A percentile compares a stretch with the other conserved stretches of the same genome.
These are phyloP conservation scores for Candida smagusa DNA, from an alignment of 1,139 yeast genomes.

Conservation along the genomic window DNA sequence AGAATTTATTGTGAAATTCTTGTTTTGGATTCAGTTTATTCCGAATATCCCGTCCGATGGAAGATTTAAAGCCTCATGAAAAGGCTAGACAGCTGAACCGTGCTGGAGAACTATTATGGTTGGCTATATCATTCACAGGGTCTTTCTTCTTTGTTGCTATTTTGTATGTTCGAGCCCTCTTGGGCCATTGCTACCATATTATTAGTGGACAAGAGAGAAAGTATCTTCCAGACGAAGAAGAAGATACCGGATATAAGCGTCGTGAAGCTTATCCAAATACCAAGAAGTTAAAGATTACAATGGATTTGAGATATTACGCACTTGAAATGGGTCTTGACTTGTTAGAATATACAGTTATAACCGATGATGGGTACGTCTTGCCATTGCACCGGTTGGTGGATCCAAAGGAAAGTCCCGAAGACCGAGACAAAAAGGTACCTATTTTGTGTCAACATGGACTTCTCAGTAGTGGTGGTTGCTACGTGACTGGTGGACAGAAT, in stretches of 20 bases:
- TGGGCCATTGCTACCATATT: constrained; percentile 24
- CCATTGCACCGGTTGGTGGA: constrained; percentile 62
- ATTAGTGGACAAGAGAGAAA: constrained; percentile 23
- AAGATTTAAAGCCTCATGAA: constrained; percentile 18
- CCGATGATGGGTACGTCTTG: constrained; percentile 78
- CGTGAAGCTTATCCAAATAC: constrained; percentile 31
- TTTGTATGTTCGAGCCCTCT: constrained; percentile 24
- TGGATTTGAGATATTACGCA: constrained; percentile 64
- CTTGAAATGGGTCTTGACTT: constrained; percentile 57
- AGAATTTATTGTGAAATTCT: too few species aligned
- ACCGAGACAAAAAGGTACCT: constrained; percentile 45
- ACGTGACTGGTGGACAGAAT: constrained; percentile 70
- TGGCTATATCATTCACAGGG: constrained; percentile 25
- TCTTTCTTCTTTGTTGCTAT: constrained; percentile 27
- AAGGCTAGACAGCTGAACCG: constrained; percentile 16
- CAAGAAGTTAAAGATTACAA: constrained; percentile 24
- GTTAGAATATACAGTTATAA: constrained; percentile 56
- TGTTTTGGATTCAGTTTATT: too few species aligned
- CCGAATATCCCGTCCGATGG: constrained; percentile 4
- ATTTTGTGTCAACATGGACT: constrained; percentile 80
- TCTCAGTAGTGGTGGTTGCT: constrained; percentile 83
- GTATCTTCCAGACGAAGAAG: constrained; percentile 11
- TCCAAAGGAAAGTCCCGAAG: constrained; percentile 37
- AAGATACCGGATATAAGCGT: constrained; percentile 21
- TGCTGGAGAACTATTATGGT: constrained; percentile 11